Evolutionary conservation across 208 protist species (phyloP).

Genomic region (Leishmania turanica): DNA sequence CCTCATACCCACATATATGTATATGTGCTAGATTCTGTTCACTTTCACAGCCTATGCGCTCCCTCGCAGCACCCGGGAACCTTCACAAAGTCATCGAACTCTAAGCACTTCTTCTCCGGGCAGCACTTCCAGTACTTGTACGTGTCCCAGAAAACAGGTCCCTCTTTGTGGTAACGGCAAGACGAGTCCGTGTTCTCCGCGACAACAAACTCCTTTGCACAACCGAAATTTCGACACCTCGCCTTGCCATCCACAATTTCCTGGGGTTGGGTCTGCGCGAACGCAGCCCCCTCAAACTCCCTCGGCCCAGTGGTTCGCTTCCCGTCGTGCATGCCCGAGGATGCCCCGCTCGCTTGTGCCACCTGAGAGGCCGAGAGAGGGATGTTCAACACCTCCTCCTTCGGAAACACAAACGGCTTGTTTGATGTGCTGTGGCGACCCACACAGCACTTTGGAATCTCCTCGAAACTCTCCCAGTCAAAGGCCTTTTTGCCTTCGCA

Average conservation of each 20-base stretch:
- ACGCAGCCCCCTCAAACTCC: slow-evolving; percentile 74
- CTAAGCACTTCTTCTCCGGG: slow-evolving; percentile 72
- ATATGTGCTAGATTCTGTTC: not conserved
- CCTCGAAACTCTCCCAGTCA: slow-evolving; percentile 86
- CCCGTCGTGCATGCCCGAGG: slow-evolving; percentile 5
- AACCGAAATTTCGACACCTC: slow-evolving; percentile 82
- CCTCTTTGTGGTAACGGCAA: slow-evolving; percentile 73
- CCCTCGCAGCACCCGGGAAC: slow-evolving; percentile 76
- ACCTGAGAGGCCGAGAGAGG: slow-evolving; percentile 51
- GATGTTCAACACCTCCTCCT: slow-evolving; percentile 46
- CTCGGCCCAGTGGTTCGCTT: slow-evolving; percentile 57
- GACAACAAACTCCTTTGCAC: slow-evolving; percentile 78
- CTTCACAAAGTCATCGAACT: slow-evolving; percentile 91
- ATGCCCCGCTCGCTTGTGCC: not conserved
- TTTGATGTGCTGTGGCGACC: slow-evolving; percentile 60
- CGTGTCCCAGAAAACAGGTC: slow-evolving; percentile 88
- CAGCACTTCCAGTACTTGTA: slow-evolving; percentile 93
- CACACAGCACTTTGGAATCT: slow-evolving; percentile 63
- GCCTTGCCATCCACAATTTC: slow-evolving; percentile 78
- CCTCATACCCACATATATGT: not conserved
- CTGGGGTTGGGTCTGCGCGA: slow-evolving; percentile 44
- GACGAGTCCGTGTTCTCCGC: slow-evolving; percentile 63
- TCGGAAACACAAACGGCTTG: slow-evolving; percentile 50
- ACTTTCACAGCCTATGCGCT: slow-evolving; percentile 55
- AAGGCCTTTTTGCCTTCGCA: slow-evolving; percentile 67